A percentile compares a stretch with the other conserved stretches of the same genome.
Evolutionary conservation across 1,139 yeast species (phyloP).

Genomic region (Hyphopichia khmerensis): DNA sequence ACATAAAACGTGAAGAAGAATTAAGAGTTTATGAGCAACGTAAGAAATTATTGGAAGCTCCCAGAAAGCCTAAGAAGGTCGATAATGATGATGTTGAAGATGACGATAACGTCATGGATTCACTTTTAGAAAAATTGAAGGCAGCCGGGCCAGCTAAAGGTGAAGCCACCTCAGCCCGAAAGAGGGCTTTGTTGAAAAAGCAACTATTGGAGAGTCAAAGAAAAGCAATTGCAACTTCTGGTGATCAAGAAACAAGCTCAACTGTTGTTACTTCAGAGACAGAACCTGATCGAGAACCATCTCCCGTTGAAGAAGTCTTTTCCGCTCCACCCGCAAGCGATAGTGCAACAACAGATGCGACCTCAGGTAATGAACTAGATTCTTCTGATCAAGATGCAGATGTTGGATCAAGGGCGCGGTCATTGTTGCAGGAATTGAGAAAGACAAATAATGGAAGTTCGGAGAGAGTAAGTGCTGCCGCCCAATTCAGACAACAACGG

Average conservation of each 20-base stretch:
- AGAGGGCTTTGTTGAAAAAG: constrained; percentile 75
- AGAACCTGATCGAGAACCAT: constrained; percentile 11
- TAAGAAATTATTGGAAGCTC: constrained; percentile 57
- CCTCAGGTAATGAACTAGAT: background rate
- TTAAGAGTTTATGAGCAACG: constrained; percentile 72
- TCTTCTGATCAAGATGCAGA: constrained; percentile 30
- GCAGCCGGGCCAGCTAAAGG: constrained; percentile 72
- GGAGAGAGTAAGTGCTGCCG: constrained; percentile 29
- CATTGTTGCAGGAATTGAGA: constrained; percentile 56
- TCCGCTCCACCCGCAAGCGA: constrained; percentile 8
- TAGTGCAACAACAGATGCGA: constrained; percentile 4
- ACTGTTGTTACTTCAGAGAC: constrained; percentile 12
- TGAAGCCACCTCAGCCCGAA: constrained; percentile 77
- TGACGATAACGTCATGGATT: constrained; percentile 67
- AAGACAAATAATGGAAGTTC: constrained; percentile 11
- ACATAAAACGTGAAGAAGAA: constrained; percentile 77
- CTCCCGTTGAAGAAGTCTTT: constrained; percentile 10
- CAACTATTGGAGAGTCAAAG: constrained; percentile 46
- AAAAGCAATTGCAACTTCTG: constrained; percentile 9
- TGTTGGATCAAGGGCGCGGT: constrained; percentile 60
- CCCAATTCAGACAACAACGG: constrained; percentile 41
- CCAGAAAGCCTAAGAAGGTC: constrained; percentile 22
- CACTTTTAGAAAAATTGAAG: constrained; percentile 66
- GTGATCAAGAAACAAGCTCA: constrained; percentile 7
- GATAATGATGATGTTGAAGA: constrained; percentile 31